Base-by-base conservation (phyloP, 164 flowering plant genomes). In the Vitis cinerea region DNA sequence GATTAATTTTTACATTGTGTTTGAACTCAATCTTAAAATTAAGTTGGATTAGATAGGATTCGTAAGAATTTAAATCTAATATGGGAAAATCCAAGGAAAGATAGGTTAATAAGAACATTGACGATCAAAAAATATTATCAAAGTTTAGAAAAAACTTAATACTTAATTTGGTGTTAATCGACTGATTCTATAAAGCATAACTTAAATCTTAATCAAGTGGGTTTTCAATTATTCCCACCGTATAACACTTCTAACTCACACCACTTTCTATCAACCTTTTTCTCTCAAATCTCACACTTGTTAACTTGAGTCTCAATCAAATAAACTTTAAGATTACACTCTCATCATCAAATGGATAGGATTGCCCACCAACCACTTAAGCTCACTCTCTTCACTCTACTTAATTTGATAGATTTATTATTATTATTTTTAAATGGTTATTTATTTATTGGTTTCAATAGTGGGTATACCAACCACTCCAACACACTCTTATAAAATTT, bases 251-350 rank as follows among this genome's bases (percentile, higher is more conserved):
- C 16, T 10, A 66, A 23, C 48, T 27, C 8, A 61, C 70, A n/a
- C 49, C 13, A 13, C 56, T 69, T 50, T 37, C 16, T 56, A 29
- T 57, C 58, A 12, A 44, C 29, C 47, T 51, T 55, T 49, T 37
- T 19, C 55, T 50, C 55, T 19, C 53, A 29, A 4, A 37, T 37
- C 44, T 2, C 44, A 37, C 67, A 27, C 54, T 29, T 62, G 61
- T 16, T 70, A 48, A 49, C 70, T 72, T 76, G 52, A 67, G 79
- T 72, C 69, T 53, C 58, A 68, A 76, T 71, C 79, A 72, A 69
- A 54, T 54, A 6, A 19, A 50, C 37, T 72, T 48, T 5, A 12
- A 61, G 60, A 54, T 61, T 68, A 73, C 68, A 52, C 68, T 64
- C 59, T 63, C 68, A 58, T 67, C 31, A 68, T 73, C 58, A 49